Conservation (phyloP, 768 basidiomycete species). For the Lactarius tabidus region DNA sequence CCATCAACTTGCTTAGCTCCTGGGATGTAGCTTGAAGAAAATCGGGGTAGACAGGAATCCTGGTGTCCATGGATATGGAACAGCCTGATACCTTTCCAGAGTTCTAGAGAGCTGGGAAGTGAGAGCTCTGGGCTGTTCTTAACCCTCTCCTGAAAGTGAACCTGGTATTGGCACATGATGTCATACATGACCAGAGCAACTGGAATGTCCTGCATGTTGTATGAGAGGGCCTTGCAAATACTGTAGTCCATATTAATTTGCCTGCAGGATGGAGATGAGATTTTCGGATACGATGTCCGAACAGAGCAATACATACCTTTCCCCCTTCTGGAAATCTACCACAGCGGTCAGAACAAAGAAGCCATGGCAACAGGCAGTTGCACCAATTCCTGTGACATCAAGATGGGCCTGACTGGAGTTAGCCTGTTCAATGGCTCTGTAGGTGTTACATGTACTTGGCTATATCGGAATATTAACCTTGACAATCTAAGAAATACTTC, state of each 20-base stretch:
- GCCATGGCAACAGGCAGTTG: neutral
- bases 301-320: neutral
- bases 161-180: neutral
- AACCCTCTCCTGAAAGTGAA: neutral
- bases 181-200: neutral
- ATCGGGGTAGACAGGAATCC: conserved; percentile 20
- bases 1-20: conserved; percentile 33
- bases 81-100: conserved; percentile 27
- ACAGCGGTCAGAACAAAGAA: neutral
- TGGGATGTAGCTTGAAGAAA: conserved; percentile 29
- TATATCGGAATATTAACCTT: neutral
- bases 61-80: conserved; percentile 32
- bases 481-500: too few relatives aligned
- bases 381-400: neutral
- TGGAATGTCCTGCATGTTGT: neutral
- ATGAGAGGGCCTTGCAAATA: neutral
- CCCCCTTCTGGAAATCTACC: neutral
- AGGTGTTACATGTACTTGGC: neutral
- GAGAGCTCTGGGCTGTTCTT: neutral
- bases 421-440: neutral
- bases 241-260: neutral
- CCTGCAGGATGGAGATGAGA: neutral
- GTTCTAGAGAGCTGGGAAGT: neutral
- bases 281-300: too few relatives aligned
- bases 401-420: neutral